Base-by-base conservation (phyloP, 345 rosid genomes). In the Ceriops decandra region DNA sequence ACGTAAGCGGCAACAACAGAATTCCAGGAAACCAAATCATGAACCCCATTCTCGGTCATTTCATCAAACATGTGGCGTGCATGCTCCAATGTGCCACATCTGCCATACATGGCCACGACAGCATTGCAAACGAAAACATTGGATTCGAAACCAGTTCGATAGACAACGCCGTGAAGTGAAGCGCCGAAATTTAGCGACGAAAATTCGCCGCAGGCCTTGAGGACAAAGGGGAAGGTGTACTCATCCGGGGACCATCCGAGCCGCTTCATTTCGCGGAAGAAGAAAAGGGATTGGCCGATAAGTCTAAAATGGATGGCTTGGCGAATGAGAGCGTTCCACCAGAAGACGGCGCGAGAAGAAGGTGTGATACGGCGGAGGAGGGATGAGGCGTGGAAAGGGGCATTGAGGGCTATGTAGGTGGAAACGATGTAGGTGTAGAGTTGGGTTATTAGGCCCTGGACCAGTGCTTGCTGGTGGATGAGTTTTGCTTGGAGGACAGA, bases 101-200 rank as follows among this genome's bases (percentile, higher is more conserved):
- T 79, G 0, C 87, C 76, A 70, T 89, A 92, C 93, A 86, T 85
- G 0, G 89, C 71, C 2, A 88, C 86, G 19, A 80, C 61, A 1
- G 96, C 88, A 58, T 92, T 89, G 46, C 88, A 86, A 17, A 89
- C 90, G 63, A 89, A 89, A 30, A 88, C 89, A 77, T 92, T 88
- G 3, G 75, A 75, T 0, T 72, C 80, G 64, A 88, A 86, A 35
- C 98, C 98, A 6, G 64, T 64, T 2, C 65, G 58, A 32, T 31
- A 57, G 1, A 85, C 79, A 60, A 82, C 64, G 21, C 77, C 85
- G 28, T 92, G 98, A 22, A 85, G 67, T 4, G 89, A 77, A 15
- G 73, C 80, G 17, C 98, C 92, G 10, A 52, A 52, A 10, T 60
- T 71, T 47, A 70, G 63, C 1, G 80, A 85, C 6, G 79, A 63